Evolutionary conservation across 2,329 filamentous ascomycete species (phyloP).

Genomic region (Diplodia sapinea): DNA sequence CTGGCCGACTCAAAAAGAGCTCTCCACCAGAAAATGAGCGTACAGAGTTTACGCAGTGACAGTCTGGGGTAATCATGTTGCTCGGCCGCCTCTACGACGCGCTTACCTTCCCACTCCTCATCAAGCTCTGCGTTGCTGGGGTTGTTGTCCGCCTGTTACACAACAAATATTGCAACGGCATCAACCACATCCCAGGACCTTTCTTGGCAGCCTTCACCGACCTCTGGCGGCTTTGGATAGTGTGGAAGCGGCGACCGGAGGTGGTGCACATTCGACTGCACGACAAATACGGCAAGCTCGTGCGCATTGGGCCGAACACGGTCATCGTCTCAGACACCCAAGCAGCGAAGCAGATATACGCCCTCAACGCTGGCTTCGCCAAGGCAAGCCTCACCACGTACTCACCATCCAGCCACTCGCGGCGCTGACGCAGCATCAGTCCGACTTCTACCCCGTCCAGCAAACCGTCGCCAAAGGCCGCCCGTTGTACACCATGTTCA

Average conservation of each 20-base stretch:
- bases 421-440: neutral
- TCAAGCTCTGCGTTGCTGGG: neutral
- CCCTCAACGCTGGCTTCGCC: slow-evolving; percentile 47
- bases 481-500: slow-evolving; percentile 8
- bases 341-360: slow-evolving; percentile 63
- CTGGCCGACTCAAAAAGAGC: neutral
- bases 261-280: slow-evolving; percentile 67
- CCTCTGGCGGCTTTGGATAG: slow-evolving; percentile 70
- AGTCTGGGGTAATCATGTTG: neutral
- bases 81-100: neutral
- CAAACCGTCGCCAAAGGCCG: slow-evolving; percentile 4
- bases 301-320: slow-evolving; percentile 80
- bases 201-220: slow-evolving; percentile 70
- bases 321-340: slow-evolving; percentile 70
- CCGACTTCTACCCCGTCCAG: slow-evolving; percentile 21
- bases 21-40: neutral
- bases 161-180: slow-evolving; percentile 12
- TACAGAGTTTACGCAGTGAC: neutral
- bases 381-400: neutral
- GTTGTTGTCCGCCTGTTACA: neutral
- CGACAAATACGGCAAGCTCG: slow-evolving; percentile 72
- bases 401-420: too few species aligned
- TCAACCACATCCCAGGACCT: slow-evolving; percentile 59
- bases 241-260: slow-evolving; percentile 62
- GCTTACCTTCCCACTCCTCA: neutral